Conservation (phyloP, 1,284 basidiomycete species). For the Ustilago cynodontis region DNA sequence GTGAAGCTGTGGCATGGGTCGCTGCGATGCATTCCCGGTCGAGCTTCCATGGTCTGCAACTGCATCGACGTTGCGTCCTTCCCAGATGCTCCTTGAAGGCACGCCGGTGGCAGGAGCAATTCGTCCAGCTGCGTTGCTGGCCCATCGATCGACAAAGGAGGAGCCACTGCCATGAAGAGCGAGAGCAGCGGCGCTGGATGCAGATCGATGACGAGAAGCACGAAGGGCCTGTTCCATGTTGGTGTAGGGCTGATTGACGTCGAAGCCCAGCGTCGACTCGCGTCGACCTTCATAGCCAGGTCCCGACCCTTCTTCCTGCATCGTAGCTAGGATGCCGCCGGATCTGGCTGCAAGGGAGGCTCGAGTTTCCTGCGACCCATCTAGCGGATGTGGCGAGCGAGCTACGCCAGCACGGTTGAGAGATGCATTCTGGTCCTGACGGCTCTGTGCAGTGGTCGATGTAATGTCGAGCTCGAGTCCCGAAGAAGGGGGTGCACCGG, state of each 20-base stretch:
- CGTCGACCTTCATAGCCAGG: constrained; percentile 20
- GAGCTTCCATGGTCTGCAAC: constrained; percentile 3
- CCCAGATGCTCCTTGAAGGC: constrained; percentile 37
- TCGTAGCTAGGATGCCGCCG: constrained; percentile 39
- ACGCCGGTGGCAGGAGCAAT: constrained; percentile 19
- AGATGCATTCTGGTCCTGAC: constrained; percentile 37
- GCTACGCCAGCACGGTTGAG: constrained; percentile 36
- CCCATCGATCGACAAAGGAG: constrained; percentile 35
- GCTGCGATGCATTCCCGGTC: constrained; percentile 18
- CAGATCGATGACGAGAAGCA: constrained; percentile 48
- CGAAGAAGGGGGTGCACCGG: constrained; percentile 12
- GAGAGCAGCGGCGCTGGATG: constrained; percentile 58
- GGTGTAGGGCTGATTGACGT: constrained; percentile 16
- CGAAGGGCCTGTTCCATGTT: constrained; percentile 38
- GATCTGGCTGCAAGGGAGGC: constrained; percentile 29
- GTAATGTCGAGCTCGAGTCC: constrained; percentile 37
- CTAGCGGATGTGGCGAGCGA: constrained; percentile 41
- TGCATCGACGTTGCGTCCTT: constrained; percentile 19
- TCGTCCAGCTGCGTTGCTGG: constrained; percentile 34
- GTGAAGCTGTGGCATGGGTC: constrained; percentile 29
- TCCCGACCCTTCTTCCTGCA: constrained; percentile 43
- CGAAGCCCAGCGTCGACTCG: constrained; percentile 33
- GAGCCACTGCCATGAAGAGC: constrained; percentile 38
- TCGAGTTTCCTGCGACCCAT: constrained; percentile 29
- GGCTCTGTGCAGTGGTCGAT: constrained; percentile 18